Evolutionary conservation across 2,329 filamentous ascomycete species (phyloP).

Genomic region (Byssothecium circinans): DNA sequence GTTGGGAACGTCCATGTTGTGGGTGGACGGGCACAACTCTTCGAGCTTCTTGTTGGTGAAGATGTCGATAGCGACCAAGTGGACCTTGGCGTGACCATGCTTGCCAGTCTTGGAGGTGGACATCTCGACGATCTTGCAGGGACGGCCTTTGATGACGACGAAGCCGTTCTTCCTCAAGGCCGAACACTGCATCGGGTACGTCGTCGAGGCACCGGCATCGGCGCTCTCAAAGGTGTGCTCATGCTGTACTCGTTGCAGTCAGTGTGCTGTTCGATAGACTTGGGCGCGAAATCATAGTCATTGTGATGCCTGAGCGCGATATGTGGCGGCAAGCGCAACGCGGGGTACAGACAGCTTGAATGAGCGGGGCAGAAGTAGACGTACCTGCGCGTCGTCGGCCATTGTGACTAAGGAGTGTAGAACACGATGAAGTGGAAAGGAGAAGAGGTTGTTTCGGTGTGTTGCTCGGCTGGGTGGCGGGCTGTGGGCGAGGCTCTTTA

Average conservation of each 20-base stretch:
- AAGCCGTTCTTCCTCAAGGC: slow-evolving; percentile 98
- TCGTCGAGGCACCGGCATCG: slow-evolving; percentile 93
- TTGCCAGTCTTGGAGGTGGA: slow-evolving; percentile 99
- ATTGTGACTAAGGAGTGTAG: slow-evolving; percentile 56
- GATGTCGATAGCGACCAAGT: slow-evolving; percentile 96
- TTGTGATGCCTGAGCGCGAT: slow-evolving; percentile 31
- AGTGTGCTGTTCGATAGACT: slow-evolving; percentile 14
- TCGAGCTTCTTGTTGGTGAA: slow-evolving; percentile 99
- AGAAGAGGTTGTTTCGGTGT: slow-evolving; percentile 32
- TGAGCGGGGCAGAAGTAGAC: slow-evolving; percentile 32
- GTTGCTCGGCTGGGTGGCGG: slow-evolving; percentile 28
- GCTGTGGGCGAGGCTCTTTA: slow-evolving; percentile 28
- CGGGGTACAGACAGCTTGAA: slow-evolving; percentile 39
- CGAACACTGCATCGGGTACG: slow-evolving; percentile 99
- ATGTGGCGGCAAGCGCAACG: slow-evolving; percentile 37
- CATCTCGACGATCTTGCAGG: slow-evolving; percentile 99
- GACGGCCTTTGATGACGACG: slow-evolving; percentile 97
- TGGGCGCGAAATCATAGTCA: slow-evolving; percentile 5
- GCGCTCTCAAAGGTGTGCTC: slow-evolving; percentile 82
- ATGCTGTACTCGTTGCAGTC: slow-evolving; percentile 46
- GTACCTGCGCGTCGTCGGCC: slow-evolving; percentile 68
- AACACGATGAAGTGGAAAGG: slow-evolving; percentile 37
- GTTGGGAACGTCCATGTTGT: slow-evolving; percentile 96
- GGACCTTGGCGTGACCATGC: slow-evolving; percentile 99
- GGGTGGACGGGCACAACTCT: slow-evolving; percentile 97